Conservation (phyloP, 2,329 filamentous ascomycete species). For the Aspergillus sp. region DNA sequence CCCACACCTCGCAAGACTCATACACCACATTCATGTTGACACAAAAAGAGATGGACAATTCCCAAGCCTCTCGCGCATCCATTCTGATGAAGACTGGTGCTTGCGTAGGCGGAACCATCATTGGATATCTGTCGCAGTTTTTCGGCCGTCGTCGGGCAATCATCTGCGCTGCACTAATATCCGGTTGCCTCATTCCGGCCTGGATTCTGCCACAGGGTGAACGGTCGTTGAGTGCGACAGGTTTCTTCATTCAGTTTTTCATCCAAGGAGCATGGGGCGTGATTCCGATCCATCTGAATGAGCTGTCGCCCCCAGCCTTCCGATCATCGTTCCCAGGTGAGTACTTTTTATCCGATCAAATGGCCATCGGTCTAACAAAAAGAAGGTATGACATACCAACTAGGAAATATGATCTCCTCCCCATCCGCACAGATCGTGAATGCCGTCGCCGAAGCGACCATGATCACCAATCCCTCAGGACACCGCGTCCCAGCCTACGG, state of each 20-base stretch:
- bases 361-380: conserved; percentile 1
- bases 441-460: conserved; percentile 61
- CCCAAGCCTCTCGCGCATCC: conserved; percentile 64
- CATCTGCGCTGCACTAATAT: conserved; percentile 62
- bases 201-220: conserved; percentile 56
- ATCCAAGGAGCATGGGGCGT: conserved; percentile 68
- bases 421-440: conserved; percentile 76
- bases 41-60: conserved; percentile 64
- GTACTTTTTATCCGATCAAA: background rate
- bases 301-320: conserved; percentile 67
- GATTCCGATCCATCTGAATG: conserved; percentile 71
- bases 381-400: conserved; percentile 60
- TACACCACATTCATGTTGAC: conserved; percentile 77
- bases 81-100: conserved; percentile 78
- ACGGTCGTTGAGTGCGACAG: conserved; percentile 21
- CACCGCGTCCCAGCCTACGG: conserved; percentile 64
- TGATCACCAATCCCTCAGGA: conserved; percentile 52
- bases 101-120: conserved; percentile 51
- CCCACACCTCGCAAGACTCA: conserved; percentile 73
- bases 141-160: conserved; percentile 59
- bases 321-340: conserved; percentile 61
- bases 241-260: conserved; percentile 55
- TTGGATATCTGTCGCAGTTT: conserved; percentile 69
- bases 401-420: conserved; percentile 59
- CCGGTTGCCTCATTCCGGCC: conserved; percentile 62